Evolutionary conservation across 2,329 filamentous ascomycete species (phyloP).

Genomic region (Diaporthe sp.): DNA sequence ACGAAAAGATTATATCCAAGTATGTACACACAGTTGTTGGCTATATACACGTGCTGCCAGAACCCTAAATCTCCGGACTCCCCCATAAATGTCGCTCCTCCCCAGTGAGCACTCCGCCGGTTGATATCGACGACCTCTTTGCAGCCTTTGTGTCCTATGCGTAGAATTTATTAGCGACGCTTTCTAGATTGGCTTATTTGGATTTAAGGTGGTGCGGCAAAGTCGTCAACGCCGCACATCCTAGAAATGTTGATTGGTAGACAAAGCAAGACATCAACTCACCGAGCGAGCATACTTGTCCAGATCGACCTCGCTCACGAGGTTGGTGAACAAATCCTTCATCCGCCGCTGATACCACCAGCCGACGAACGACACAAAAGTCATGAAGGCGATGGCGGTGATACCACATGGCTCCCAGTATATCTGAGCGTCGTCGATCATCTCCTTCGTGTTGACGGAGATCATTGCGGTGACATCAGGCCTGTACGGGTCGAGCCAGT

Average conservation of each 20-base stretch:
- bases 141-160: background rate
- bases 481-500: constrained; percentile 43
- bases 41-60: background rate
- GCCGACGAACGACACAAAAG: constrained; percentile 45
- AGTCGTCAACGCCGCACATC: no score
- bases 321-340: constrained; percentile 44
- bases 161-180: background rate
- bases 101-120: background rate
- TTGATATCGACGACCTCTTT: background rate
- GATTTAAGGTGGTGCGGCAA: no score
- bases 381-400: constrained; percentile 47
- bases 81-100: constrained; percentile 14
- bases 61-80: background rate
- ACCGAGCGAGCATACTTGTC: constrained; percentile 27
- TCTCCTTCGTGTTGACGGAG: constrained; percentile 8
- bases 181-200: background rate
- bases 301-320: constrained; percentile 24
- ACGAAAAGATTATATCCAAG: background rate
- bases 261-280: background rate
- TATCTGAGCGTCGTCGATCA: constrained; percentile 29
- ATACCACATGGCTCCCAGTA: constrained; percentile 46
- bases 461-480: constrained; percentile 7
- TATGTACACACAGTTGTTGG: background rate
- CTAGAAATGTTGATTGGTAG: background rate
- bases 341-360: constrained; percentile 50